Evolutionary conservation across 306 rosid genomes (phyloP).

Genomic region (Rosa persica): DNA sequence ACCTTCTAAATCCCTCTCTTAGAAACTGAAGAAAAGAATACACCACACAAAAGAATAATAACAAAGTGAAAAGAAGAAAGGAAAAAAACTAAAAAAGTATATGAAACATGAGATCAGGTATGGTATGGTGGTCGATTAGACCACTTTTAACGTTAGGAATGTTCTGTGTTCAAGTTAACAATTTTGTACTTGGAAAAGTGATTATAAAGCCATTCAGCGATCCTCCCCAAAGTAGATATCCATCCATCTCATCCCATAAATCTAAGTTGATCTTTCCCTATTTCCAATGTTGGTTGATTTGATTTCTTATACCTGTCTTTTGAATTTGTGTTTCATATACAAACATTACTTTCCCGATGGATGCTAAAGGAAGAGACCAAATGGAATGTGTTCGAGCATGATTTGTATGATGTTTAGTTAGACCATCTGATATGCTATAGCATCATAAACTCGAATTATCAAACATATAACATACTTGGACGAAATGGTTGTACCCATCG

Average conservation of each 20-base stretch:
- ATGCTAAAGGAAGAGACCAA: constrained; percentile 43
- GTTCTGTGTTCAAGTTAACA: constrained; percentile 46
- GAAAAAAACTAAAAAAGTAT: constrained; percentile 17
- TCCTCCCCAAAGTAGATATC: constrained; percentile 56
- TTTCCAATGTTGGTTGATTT: constrained; percentile 70
- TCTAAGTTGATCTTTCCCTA: constrained; percentile 57
- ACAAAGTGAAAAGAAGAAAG: constrained; percentile 1
- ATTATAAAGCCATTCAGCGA: constrained; percentile 63
- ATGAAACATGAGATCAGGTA: constrained; percentile 43
- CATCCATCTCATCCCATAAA: constrained; percentile 35
- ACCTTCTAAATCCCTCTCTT: not conserved
- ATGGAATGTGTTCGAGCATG: constrained; percentile 13
- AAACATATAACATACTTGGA: not conserved
- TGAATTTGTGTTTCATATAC: constrained; percentile 43
- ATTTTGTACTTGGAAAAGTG: constrained; percentile 51
- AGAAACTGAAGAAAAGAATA: not conserved
- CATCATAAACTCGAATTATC: not conserved
- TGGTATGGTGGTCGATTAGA: constrained; percentile 37
- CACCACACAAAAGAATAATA: not conserved
- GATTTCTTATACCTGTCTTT: constrained; percentile 38
- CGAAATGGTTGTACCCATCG: not conserved
- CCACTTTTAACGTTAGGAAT: constrained; percentile 80
- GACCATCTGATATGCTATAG: not conserved
- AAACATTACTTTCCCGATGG: constrained; percentile 18
- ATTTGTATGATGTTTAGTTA: not conserved